Base-by-base conservation (phyloP, 345 rosid species). In the Iberis pinnata region DNA sequence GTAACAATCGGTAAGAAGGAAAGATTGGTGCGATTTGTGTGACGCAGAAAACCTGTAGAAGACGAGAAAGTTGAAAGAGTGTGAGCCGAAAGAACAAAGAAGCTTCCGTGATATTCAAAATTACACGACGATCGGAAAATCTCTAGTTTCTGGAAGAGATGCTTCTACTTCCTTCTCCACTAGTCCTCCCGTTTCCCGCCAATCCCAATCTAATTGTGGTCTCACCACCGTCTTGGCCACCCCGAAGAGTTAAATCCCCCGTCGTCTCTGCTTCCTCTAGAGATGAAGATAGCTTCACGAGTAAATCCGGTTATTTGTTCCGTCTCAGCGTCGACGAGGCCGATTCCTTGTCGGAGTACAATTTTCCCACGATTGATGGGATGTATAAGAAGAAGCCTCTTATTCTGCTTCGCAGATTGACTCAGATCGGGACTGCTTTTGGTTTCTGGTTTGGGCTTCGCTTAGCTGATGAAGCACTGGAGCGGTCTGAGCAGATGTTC, bases 241-340 rank as follows among this genome's bases (percentile, higher is more conserved):
- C 63, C 36, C 56, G 61, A 18, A 39, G 50, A 58, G 25, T 31
- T 0, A 58, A 39, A 65, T 48, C 72, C 63, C 6, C 69, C 43
- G 59, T 35, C 33, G 49, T 45, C 9, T 32, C 69, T 18, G 74
- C 64, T 29, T 69, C 66, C n/a, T 38, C 57, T 6, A 48, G 69
- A 42, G 83, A 77, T 27, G 73, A 65, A 7, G 96, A 89, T 63
- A 53, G 80, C 41, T 89, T 89, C 69, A 89, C 96, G 14, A 63
- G 74, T 64, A 86, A 84, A 66, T 90, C 98, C 9, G 89, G 98
- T 47, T 86, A 90, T 70, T 44, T 86, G 36, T 90, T 90, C 69
- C 65, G 69, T 49, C 80, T 86, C 44, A 78, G 73, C 49, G 64
- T 77, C 58, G 67, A 58, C 3, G 94, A 89, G 63, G 80, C 85